Percentiles rank a stretch among this genome's conserved stretches.
Conservation (phyloP, 208 protist species). For the Wallacemonas sp. region DNA sequence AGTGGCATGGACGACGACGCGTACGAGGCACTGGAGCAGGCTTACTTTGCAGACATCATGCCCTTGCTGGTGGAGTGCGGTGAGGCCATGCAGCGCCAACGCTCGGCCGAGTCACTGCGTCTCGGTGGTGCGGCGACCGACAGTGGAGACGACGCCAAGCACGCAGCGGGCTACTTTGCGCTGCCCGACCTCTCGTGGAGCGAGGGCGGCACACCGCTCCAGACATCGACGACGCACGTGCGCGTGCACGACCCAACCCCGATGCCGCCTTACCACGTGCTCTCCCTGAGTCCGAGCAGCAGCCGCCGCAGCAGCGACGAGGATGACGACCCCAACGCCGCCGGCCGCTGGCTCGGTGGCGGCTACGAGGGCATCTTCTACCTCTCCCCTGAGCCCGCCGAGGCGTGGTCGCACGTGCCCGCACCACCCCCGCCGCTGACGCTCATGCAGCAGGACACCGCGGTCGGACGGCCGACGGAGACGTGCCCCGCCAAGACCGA, state of each 20-base stretch:
- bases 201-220: background rate
- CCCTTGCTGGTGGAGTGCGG: slow-evolving; percentile 14
- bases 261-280: too few relatives aligned
- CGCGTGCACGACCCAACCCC: too few relatives aligned
- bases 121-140: background rate
- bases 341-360: background rate
- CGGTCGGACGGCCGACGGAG: too few relatives aligned
- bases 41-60: slow-evolving; percentile 14
- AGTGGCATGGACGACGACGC: background rate
- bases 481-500: too few relatives aligned
- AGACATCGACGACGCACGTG: too few relatives aligned
- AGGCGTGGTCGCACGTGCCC: background rate
- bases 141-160: background rate
- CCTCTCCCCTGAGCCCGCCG: background rate
- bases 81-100: slow-evolving; percentile 6
- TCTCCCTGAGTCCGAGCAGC: too few relatives aligned
- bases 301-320: background rate
- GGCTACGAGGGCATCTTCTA: background rate
- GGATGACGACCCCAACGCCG: background rate
- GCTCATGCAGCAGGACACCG: background rate
- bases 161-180: too few relatives aligned
- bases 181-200: too few relatives aligned
- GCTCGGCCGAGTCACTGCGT: background rate
- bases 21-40: background rate
- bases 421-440: background rate